phyloP scores from a whole-genome alignment of 306 rosid species.

The Canavalia gladiata region DNA sequence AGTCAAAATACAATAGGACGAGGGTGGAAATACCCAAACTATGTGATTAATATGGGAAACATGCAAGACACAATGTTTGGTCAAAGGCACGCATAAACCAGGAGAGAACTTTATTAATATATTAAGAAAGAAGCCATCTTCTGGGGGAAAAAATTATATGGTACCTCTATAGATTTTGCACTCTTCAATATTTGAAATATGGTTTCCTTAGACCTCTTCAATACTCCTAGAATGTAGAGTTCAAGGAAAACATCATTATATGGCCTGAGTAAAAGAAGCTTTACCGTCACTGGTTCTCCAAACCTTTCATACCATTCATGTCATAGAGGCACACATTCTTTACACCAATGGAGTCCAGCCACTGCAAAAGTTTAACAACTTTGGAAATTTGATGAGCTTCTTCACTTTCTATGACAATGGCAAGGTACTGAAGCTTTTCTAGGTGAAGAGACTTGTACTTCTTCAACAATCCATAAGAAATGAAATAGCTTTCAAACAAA shows the following conservation, averaged over 20 bases:
- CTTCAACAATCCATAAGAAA: slow-evolving; percentile 67
- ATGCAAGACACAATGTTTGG: slow-evolving; percentile 19
- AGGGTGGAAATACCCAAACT: slow-evolving; percentile 1
- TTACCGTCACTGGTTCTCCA: slow-evolving; percentile 31
- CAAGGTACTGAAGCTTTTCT: slow-evolving; percentile 68
- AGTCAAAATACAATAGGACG: slow-evolving; percentile 8
- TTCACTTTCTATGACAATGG: slow-evolving; percentile 86
- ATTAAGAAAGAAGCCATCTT: slow-evolving; percentile 30
- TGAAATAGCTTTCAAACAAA: slow-evolving; percentile 69
- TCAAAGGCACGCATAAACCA: slow-evolving; percentile 26
- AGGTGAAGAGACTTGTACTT: slow-evolving; percentile 60
- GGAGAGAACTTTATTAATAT: slow-evolving; percentile 1
- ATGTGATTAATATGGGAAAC: slow-evolving; percentile 32
- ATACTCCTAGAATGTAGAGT: slow-evolving; percentile 64
- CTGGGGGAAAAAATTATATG: not conserved
- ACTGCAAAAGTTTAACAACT: slow-evolving; percentile 70
- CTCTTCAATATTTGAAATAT: slow-evolving; percentile 67
- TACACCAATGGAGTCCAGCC: slow-evolving; percentile 79
- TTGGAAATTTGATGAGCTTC: slow-evolving; percentile 71
- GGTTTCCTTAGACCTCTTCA: slow-evolving; percentile 70
- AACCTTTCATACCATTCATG: slow-evolving; percentile 68
- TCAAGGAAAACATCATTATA: slow-evolving; percentile 35
- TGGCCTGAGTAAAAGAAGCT: slow-evolving; percentile 36
- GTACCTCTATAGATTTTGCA: slow-evolving; percentile 63
- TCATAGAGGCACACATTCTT: slow-evolving; percentile 83